Evolutionary conservation across 192 early-diverging fungal species (phyloP).

Genomic region (Phlyctochytrium arcticum): DNA sequence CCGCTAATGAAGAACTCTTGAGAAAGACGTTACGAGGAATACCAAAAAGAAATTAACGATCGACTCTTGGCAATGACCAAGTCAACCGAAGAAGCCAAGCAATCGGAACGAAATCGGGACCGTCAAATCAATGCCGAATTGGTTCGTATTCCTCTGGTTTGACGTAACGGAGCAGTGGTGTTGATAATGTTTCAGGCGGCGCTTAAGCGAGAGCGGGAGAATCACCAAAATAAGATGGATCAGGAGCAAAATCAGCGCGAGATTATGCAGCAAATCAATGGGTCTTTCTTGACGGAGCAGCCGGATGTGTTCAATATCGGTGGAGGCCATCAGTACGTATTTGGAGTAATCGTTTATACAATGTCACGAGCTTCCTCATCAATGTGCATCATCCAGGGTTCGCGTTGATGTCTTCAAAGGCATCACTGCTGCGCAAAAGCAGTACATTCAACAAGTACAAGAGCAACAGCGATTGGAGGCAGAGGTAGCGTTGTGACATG

Average conservation of each 20-base stretch:
- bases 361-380: too few relatives aligned
- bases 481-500: constrained; percentile 26
- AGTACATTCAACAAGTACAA: constrained; percentile 36
- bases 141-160: constrained; percentile 12
- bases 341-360: too few relatives aligned
- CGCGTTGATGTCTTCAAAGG: constrained; percentile 59
- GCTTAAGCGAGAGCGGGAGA: constrained; percentile 36
- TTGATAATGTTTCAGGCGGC: too few relatives aligned
- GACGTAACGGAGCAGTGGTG: too few relatives aligned
- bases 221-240: constrained; percentile 20
- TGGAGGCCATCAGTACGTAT: constrained; percentile 46
- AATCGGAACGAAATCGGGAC: constrained; percentile 32
- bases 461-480: constrained; percentile 45
- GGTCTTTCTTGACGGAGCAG: constrained; percentile 48
- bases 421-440: constrained; percentile 44
- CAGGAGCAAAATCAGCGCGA: constrained; percentile 40
- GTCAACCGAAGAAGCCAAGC: constrained; percentile 29
- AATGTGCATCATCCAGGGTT: constrained; percentile 26
- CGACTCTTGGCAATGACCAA: constrained; percentile 37
- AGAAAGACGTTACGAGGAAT: constrained; percentile 40
- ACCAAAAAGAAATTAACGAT: constrained; percentile 30
- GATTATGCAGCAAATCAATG: constrained; percentile 41
- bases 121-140: constrained; percentile 38
- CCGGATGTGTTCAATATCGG: constrained; percentile 49
- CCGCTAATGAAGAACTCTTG: neutral